Evolutionary conservation across 805 yeast genomes (phyloP), one percentile per base, ranked within the genome.

Genomic region (Candida caryicola): DNA sequence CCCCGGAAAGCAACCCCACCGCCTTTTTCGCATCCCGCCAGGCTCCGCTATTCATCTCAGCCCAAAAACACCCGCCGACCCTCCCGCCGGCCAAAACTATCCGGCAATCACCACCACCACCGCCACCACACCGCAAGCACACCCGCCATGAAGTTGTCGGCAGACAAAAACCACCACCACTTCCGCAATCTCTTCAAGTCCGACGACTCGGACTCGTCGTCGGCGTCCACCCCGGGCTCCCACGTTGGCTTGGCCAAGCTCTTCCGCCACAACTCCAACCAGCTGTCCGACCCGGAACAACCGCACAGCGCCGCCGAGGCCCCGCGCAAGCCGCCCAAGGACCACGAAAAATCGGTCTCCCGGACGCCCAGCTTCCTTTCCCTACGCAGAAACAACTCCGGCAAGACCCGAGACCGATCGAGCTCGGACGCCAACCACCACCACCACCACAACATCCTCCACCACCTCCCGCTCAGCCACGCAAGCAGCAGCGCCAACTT

Each of bases 151-250:
- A 45, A 43, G 27, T 33, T 40, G 15, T 31, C 36, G 23, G 18
- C 28, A 21, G 49, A 42, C 14, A 44, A 43, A 25, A 41, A 39
- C 29, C 54, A 41, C 33, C 53, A 46, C 42, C 55, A 49, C 41
- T 48, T 42, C 37, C 55, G 47, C 38, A 35, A 52, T 36, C 38
- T 55, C 30, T 55, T 55, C 47, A 45, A 44, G 40, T 46, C 42
- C 39, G 60, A 55, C 18, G 29, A 31, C 42, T 30, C 42, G 18
- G 39, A 12, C 34, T 4, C 29, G 31, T 25, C 21, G 19, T 39
- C 42, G 18, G 30, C 43, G 14, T 40, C 48, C 29, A 30, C 50
- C 12, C 44, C 49, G 33, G 29, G 31, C 17, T 33, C 43, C 15
- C 47, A 49, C 40, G 39, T 33, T 19, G 51, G 53, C 18, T 34